Conservation (phyloP, 2,329 filamentous ascomycete genomes). For the Nemania sp. region DNA sequence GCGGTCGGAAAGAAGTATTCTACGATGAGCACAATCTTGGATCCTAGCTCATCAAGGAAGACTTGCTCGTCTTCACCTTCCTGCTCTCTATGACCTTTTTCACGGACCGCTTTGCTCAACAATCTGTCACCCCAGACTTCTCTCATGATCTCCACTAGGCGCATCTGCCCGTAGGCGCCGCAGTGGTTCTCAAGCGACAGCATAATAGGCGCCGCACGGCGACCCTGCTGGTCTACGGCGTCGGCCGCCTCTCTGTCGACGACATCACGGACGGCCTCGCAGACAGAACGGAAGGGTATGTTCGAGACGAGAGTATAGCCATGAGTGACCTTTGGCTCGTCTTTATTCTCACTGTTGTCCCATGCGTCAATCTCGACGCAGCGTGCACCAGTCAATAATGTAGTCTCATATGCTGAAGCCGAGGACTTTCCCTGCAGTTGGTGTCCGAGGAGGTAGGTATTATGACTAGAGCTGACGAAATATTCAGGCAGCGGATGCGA, state of each 20-base stretch:
- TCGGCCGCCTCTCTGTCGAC: conserved; percentile 60
- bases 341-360: conserved; percentile 62
- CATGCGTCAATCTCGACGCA: conserved; percentile 77
- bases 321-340: conserved; percentile 72
- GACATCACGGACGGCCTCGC: conserved; percentile 65
- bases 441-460: conserved; percentile 72
- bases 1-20: conserved; percentile 60
- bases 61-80: conserved; percentile 54
- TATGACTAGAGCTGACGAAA: conserved; percentile 73
- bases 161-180: conserved; percentile 58
- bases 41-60: conserved; percentile 59
- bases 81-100: conserved; percentile 60
- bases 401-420: conserved; percentile 65
- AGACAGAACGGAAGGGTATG: conserved; percentile 66
- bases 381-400: conserved; percentile 63
- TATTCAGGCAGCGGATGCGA: conserved; percentile 68
- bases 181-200: conserved; percentile 72
- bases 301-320: conserved; percentile 70
- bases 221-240: conserved; percentile 43
- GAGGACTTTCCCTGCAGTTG: conserved; percentile 68
- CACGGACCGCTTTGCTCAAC: conserved; percentile 58
- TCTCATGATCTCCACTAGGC: conserved; percentile 66
- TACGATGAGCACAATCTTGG: conserved; percentile 68
- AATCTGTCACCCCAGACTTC: conserved; percentile 65
- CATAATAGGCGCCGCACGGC: conserved; percentile 59